Percentiles rank a stretch among this genome's conserved stretches.
These are phyloP conservation scores for Botrytis deweyae DNA, from an alignment of 2,329 filamentous ascomycete species.

Conservation along the genomic window DNA sequence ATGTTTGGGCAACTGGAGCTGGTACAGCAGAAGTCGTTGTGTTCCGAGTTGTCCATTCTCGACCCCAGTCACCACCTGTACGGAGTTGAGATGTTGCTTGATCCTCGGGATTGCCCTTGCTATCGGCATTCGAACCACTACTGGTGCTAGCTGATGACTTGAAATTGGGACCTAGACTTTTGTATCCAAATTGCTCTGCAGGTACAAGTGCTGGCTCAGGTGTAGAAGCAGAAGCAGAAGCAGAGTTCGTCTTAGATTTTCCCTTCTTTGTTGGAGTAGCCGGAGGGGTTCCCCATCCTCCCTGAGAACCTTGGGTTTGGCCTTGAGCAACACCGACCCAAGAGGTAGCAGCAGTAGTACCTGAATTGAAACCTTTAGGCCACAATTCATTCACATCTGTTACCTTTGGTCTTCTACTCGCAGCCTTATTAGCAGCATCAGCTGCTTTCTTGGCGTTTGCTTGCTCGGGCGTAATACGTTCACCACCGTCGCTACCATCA, in stretches of 20 bases:
- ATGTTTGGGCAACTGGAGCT: neutral
- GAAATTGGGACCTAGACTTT: neutral
- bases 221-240: neutral
- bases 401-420: neutral
- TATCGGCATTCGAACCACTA: neutral
- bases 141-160: neutral
- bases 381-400: conserved; percentile 2
- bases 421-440: conserved; percentile 3
- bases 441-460: conserved; percentile 9
- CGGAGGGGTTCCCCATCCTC: neutral
- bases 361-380: neutral
- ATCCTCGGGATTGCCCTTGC: neutral
- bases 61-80: neutral
- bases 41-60: neutral
- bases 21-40: neutral
- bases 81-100: neutral
- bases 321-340: neutral
- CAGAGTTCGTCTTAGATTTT: neutral
- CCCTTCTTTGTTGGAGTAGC: neutral
- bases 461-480: conserved; percentile 6
- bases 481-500: conserved; percentile 21
- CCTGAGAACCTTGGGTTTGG: neutral
- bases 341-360: neutral
- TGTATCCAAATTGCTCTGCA: conserved; percentile 1
- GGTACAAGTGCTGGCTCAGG: neutral